Base-by-base conservation (phyloP, 441 rosid species). In the Erodium trifolium region DNA sequence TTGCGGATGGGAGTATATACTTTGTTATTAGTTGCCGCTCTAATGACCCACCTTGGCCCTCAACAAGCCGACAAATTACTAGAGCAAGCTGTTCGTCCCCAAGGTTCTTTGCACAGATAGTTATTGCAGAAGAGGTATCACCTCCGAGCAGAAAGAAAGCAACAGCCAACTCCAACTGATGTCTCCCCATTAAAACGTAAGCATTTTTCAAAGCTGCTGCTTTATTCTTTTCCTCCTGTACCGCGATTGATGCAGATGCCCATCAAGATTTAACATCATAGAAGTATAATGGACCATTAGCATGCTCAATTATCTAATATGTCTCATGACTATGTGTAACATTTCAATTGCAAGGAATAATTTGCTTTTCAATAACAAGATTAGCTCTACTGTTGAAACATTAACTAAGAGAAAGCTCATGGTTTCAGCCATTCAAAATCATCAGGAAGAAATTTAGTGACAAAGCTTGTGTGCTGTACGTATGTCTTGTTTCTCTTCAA, bases 121-220 rank as follows among this genome's bases (percentile, higher is more conserved):
- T 85, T 75, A 89, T 79, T 55, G 99, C 99, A 62, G 99, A 91
- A 80, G 88, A 80, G 80, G 86, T 72, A 75, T 93, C 99, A 73
- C 99, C 95, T 73, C 99, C 99, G 70, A 93, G 97, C 70, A 93
- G 84, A 78, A 93, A 93, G 84, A 93, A 91, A 71, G 95, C 96
- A 78, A 84, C 75, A 68, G 99, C 97, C 78, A 91, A 77, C 83
- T 89, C 97, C 78, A 91, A 79, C 70, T 93, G 97, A 82, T 93
- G 99, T 76, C 88, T 88, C 47, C 99, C 96, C 90, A 93, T 85
- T 75, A 93, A 85, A 76, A 93, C 97, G 79, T 91, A 93, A 14
- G 97, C 99, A 86, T 93, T 91, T 85, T 93, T 93, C 74, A 93
- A 77, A 76, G 97, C 97, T 72, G 97, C 99, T 63, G 96, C 88